Percentiles rank a stretch among this genome's conserved stretches.
Evolutionary conservation across 2,329 filamentous ascomycete species (phyloP).

Genomic region (Myriosclerotinia scirpicola): DNA sequence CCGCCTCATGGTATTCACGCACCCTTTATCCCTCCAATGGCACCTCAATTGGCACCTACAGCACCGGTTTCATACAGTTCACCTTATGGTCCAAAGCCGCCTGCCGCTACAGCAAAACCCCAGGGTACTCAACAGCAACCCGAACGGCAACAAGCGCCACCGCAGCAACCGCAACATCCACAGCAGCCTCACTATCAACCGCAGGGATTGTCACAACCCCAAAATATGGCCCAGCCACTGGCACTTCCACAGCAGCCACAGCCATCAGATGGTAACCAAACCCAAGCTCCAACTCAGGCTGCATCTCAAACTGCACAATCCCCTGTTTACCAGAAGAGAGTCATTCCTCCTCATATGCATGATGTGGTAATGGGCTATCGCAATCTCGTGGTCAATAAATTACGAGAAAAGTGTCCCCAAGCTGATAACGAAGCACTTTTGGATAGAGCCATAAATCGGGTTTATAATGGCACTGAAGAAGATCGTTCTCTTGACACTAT

Average conservation of each 20-base stretch:
- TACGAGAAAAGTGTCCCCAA: slow-evolving; percentile 28
- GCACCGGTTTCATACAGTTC: slow-evolving; percentile 38
- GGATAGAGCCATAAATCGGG: slow-evolving; percentile 38
- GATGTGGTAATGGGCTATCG: slow-evolving; percentile 35
- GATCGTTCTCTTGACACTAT: slow-evolving; percentile 31
- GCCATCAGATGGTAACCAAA: slow-evolving; percentile 14
- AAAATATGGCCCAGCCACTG: slow-evolving; percentile 8
- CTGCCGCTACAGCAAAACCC: slow-evolving; percentile 24
- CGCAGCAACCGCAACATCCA: slow-evolving; percentile 18
- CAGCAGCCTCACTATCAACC: slow-evolving; percentile 23
- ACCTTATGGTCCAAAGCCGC: slow-evolving; percentile 40
- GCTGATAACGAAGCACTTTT: slow-evolving; percentile 36
- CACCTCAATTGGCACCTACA: slow-evolving; percentile 31
- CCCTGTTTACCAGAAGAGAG: background rate
- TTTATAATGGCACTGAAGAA: slow-evolving; percentile 34
- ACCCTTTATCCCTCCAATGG: slow-evolving; percentile 29
- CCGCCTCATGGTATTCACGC: slow-evolving; percentile 25
- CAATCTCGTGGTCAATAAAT: slow-evolving; percentile 27
- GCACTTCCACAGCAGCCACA: background rate
- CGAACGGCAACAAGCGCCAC: slow-evolving; percentile 12
- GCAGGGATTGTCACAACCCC: slow-evolving; percentile 18
- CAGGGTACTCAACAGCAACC: slow-evolving; percentile 23
- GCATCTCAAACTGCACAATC: background rate
- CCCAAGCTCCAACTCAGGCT: slow-evolving; percentile 10
- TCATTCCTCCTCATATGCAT: background rate